Evolutionary conservation across 768 basidiomycete genomes (phyloP).

Genomic region (Boletus edulis): DNA sequence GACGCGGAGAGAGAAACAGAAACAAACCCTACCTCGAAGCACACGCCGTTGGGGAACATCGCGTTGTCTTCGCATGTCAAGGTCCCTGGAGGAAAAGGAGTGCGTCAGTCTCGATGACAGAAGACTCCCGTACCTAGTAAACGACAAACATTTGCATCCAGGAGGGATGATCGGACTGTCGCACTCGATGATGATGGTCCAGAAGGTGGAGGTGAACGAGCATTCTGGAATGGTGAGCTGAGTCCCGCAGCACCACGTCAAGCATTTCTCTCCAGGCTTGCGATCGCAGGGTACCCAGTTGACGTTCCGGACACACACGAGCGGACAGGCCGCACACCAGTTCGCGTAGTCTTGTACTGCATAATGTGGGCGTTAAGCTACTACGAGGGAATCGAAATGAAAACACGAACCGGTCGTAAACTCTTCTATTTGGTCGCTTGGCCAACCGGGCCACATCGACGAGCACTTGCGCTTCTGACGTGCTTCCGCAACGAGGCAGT

Average conservation of each 20-base stretch:
- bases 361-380: neutral
- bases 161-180: conserved; percentile 1
- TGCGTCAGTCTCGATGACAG: neutral
- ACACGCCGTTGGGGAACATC: conserved; percentile 1
- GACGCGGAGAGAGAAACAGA: neutral
- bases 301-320: conserved; percentile 1
- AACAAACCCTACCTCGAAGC: conserved; percentile 1
- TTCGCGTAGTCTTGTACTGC: conserved; percentile 1
- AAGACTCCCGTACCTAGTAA: too few species aligned
- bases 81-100: neutral
- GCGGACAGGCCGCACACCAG: neutral
- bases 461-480: conserved; percentile 10
- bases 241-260: neutral
- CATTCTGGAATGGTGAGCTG: conserved; percentile 1
- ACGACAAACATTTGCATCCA: conserved; percentile 1
- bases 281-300: neutral
- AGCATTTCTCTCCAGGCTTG: neutral
- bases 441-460: conserved; percentile 1
- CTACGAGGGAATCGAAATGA: neutral
- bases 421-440: neutral
- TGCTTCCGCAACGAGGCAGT: conserved; percentile 4
- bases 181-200: conserved; percentile 11
- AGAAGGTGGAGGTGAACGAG: neutral
- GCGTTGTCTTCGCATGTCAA: conserved; percentile 1
- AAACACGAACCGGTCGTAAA: conserved; percentile 1